Evolutionary conservation across 768 basidiomycete genomes (phyloP), one percentile per base, ranked within the genome.

Genomic region (Mycena sanguinolenta): DNA sequence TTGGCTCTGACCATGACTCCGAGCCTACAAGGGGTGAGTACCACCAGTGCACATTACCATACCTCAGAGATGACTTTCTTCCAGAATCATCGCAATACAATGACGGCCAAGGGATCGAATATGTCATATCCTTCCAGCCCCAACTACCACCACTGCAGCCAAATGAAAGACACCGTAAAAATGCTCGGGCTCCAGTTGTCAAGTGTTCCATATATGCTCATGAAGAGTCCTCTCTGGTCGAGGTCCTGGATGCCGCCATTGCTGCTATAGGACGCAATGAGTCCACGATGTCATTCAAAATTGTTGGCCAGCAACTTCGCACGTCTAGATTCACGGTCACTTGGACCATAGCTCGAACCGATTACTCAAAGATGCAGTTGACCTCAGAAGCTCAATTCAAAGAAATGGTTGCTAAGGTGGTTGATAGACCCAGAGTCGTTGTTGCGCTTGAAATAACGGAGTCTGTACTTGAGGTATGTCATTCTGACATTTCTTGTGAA

Each of bases 51-150:
- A 46, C 19, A n/a, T 7, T 46, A 3, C 6, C 19, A n/a, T 21
- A 21, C 19, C n/a, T 46, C 19, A 4, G 44, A 9, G 4, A 46
- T 46, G 10, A n/a, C 21, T n/a, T 21, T n/a, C 3, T n/a, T 46
- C 7, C 21, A 46, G 44, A 39, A 14, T 3, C 4, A 39, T 46
- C 19, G 5, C 19, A 55, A 4, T 57, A 64, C 30, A 55, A 64
- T n/a, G 39, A 64, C 6, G 39, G 54, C 21, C 27, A 55, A 23
- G 63, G 54, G 9, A 57, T 64, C n/a, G 13, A 46, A n/a, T 64
- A 57, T 46, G 39, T 55, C 1, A 25, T 57, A 10, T 3, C 36
- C 21, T 57, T 57, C 16, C 38, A 55, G 13, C 63, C 63, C 3
- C 16, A 23, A 1, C 63, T 23, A 2, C 53, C 63, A 1, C 63